Conservation (phyloP, 805 yeast genomes). For the Alloascoidea africana region DNA sequence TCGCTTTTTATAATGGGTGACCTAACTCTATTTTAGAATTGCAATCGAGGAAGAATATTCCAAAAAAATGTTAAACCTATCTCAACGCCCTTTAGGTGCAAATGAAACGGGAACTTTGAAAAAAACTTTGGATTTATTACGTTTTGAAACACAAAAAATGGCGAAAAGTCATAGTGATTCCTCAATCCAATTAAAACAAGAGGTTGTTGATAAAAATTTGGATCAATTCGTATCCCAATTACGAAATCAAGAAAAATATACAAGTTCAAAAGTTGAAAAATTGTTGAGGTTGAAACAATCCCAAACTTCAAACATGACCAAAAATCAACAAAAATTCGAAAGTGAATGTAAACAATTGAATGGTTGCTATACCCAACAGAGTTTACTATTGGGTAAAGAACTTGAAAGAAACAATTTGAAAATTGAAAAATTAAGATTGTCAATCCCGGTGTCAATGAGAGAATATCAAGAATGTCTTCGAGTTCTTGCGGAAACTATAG, state of each 20-base stretch:
- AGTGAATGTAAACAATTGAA: conserved; percentile 43
- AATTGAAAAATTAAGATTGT: conserved; percentile 31
- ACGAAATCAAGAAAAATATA: conserved; percentile 13
- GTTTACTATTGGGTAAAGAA: conserved; percentile 62
- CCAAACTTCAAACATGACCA: conserved; percentile 19
- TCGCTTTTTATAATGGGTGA: too few species aligned
- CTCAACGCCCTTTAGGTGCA: conserved; percentile 35
- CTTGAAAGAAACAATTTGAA: conserved; percentile 43
- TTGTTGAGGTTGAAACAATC: conserved; percentile 5
- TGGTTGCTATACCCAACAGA: conserved; percentile 43
- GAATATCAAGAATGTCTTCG: conserved; percentile 43
- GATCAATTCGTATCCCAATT: conserved; percentile 28
- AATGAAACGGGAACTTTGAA: conserved; percentile 45
- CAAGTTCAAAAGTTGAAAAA: conserved; percentile 20
- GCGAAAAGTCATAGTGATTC: conserved; percentile 38
- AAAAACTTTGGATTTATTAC: conserved; percentile 41
- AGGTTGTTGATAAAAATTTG: conserved; percentile 37
- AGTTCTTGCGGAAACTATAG: conserved; percentile 38
- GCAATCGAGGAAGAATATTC: conserved; percentile 64
- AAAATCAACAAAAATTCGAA: conserved; percentile 31
- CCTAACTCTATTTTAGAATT: conserved; percentile 17
- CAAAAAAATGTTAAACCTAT: conserved; percentile 33
- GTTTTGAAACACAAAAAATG: conserved; percentile 42
- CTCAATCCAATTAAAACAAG: conserved; percentile 31
- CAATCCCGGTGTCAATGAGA: conserved; percentile 25